A percentile compares a stretch with the other conserved stretches of the same genome.
Evolutionary conservation across 1,284 basidiomycete genomes (phyloP).

Genomic region (Exobasidium cylindrosporum): DNA sequence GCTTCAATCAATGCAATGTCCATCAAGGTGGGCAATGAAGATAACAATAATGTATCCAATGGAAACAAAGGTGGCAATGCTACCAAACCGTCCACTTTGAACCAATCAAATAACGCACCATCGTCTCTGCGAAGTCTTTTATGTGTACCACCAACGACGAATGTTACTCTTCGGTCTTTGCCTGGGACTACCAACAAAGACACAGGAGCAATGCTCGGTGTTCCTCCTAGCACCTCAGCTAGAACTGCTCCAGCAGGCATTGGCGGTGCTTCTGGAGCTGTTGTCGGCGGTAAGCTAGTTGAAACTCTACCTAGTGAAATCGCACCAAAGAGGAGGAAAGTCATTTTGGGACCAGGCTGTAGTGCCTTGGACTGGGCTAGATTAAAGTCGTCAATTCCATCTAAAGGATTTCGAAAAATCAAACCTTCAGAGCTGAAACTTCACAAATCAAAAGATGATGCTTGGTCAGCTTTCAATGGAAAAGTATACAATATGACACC

Average conservation of each 20-base stretch:
- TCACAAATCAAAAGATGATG: conserved; percentile 81
- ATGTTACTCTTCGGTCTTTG: conserved; percentile 27
- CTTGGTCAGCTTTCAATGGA: conserved; percentile 87
- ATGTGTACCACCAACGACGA: conserved; percentile 18
- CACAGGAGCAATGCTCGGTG: conserved; percentile 51
- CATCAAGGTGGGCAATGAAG: conserved; percentile 6
- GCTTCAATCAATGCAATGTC: neutral
- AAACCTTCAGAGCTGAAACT: conserved; percentile 77
- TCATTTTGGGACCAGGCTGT: conserved; percentile 84
- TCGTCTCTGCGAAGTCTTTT: conserved; percentile 21
- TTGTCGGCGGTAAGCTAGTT: neutral
- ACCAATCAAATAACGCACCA: neutral
- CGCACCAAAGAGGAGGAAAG: conserved; percentile 61
- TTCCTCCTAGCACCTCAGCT: conserved; percentile 38
- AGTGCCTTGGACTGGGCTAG: conserved; percentile 92
- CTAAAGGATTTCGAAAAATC: conserved; percentile 63
- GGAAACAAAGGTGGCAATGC: neutral
- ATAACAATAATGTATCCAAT: conserved; percentile 5
- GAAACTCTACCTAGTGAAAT: neutral
- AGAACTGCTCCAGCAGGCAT: conserved; percentile 36
- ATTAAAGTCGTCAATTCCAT: conserved; percentile 16
- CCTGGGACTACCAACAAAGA: neutral
- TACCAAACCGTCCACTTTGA: neutral
- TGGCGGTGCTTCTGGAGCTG: conserved; percentile 32
- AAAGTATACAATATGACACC: conserved; percentile 96